Evolutionary conservation across 495 filamentous ascomycete species (phyloP).

Genomic region (Daldinia concentrica): DNA sequence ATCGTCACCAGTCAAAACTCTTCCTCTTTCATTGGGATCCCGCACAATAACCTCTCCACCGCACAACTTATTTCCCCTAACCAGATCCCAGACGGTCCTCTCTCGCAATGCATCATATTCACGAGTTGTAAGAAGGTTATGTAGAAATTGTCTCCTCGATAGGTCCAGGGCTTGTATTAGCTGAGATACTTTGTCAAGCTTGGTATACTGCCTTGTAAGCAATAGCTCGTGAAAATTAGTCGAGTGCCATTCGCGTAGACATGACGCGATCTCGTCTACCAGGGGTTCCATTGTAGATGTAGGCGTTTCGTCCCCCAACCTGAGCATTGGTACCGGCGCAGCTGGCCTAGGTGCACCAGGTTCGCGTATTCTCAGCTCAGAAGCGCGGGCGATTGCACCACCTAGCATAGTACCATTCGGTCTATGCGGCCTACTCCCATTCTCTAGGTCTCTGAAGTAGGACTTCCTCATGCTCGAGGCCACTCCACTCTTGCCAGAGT

Average conservation of each 20-base stretch:
- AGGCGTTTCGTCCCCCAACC: slow-evolving; percentile 95
- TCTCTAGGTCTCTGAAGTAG: slow-evolving; percentile 27
- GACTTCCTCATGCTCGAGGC: slow-evolving; percentile 47
- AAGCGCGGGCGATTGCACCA: slow-evolving; percentile 8
- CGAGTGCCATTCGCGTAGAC: slow-evolving; percentile 96
- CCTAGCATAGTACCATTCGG: slow-evolving; percentile 42
- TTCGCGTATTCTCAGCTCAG: slow-evolving; percentile 52
- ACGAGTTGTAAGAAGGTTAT: slow-evolving; percentile 87
- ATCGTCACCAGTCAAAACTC: slow-evolving; percentile 89
- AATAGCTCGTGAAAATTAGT: slow-evolving; percentile 96
- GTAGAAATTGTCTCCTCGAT: slow-evolving; percentile 85
- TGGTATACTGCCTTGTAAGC: slow-evolving; percentile 78
- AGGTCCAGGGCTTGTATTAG: slow-evolving; percentile 83
- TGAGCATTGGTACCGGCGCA: slow-evolving; percentile 95
- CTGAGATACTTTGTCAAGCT: slow-evolving; percentile 81
- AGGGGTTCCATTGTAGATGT: slow-evolving; percentile 88
- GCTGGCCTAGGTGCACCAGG: slow-evolving; percentile 77
- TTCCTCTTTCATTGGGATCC: slow-evolving; percentile 81
- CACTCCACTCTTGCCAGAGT: slow-evolving; percentile 59
- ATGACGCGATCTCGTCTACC: slow-evolving; percentile 97
- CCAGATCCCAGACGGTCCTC: slow-evolving; percentile 92
- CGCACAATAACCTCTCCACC: slow-evolving; percentile 92
- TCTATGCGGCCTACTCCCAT: slow-evolving; percentile 36
- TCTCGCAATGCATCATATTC: slow-evolving; percentile 81
- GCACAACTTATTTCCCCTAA: slow-evolving; percentile 91